Percentiles rank a stretch among this genome's conserved stretches.
These are phyloP conservation scores for Cryptococcus floricola DNA, from an alignment of 1,284 basidiomycete genomes.

Conservation along the genomic window DNA sequence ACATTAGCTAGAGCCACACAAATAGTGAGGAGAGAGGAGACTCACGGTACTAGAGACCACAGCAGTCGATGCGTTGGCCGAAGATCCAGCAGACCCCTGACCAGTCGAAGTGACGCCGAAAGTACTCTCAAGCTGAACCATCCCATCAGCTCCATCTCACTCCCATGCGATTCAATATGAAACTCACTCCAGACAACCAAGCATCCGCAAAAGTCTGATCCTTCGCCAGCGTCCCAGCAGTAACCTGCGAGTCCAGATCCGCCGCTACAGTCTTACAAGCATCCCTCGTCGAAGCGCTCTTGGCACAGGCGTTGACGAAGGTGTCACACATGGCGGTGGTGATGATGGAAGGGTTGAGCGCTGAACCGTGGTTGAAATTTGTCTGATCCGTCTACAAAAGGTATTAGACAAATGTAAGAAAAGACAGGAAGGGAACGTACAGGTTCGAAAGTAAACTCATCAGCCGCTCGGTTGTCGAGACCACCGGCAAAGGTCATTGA, in stretches of 20 bases:
- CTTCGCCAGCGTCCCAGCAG: constrained; percentile 17
- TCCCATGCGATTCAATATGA: too few species aligned
- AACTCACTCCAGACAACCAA: constrained; percentile 28
- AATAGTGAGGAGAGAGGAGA: too few species aligned
- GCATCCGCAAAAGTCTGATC: constrained; percentile 36
- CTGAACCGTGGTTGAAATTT: constrained; percentile 37
- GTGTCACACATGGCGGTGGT: constrained; percentile 45
- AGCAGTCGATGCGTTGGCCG: too few species aligned
- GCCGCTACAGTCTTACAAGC: constrained; percentile 23
- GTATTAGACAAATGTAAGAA: too few species aligned
- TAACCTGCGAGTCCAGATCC: constrained; percentile 22
- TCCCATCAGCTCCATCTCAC: not conserved
- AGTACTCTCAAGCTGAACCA: constrained; percentile 22
- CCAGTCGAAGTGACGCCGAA: constrained; percentile 11
- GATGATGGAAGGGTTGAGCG: constrained; percentile 58
- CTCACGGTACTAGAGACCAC: too few species aligned
- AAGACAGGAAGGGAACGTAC: too few species aligned
- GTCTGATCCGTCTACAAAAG: constrained; percentile 11
- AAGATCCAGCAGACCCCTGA: too few species aligned
- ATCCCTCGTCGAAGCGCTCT: constrained; percentile 23
- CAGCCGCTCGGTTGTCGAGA: constrained; percentile 60
- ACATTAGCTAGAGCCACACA: too few species aligned
- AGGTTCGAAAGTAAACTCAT: constrained; percentile 41
- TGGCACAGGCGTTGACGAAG: constrained; percentile 41
- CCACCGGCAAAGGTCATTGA: constrained; percentile 60